phyloP scores from a whole-genome alignment of 768 basidiomycete species.

The Fistulinella prunicolor region DNA sequence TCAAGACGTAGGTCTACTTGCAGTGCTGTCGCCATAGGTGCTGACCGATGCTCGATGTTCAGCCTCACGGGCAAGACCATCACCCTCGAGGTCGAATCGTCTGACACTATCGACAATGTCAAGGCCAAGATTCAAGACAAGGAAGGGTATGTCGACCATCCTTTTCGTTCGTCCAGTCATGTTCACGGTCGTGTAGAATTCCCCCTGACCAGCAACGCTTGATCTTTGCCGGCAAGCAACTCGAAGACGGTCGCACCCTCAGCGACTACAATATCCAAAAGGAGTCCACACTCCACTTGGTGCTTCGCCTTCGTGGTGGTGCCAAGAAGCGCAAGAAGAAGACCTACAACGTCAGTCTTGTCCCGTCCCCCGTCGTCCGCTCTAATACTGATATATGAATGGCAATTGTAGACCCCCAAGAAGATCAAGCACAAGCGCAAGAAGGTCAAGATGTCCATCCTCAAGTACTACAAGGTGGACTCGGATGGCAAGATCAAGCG shows the following conservation, averaged over 20 bases:
- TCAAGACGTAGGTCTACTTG: conserved; percentile 73
- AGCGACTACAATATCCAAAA: conserved; percentile 98
- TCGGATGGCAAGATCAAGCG: conserved; percentile 99
- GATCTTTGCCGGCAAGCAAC: conserved; percentile 99
- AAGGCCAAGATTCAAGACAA: conserved; percentile 98
- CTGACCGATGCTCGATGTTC: too few species aligned
- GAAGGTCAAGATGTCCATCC: conserved; percentile 99
- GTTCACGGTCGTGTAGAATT: conserved; percentile 47
- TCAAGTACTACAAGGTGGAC: conserved; percentile 99
- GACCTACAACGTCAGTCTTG: conserved; percentile 85
- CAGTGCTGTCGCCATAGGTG: conserved; percentile 1
- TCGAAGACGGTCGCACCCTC: conserved; percentile 97
- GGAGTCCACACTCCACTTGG: conserved; percentile 97
- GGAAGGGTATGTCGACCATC: conserved; percentile 63
- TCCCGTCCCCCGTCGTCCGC: not conserved
- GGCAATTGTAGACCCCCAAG: conserved; percentile 77
- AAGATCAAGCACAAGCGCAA: conserved; percentile 99
- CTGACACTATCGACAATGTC: too few species aligned
- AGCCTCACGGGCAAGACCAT: conserved; percentile 99
- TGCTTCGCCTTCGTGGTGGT: conserved; percentile 97
- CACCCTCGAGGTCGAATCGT: conserved; percentile 96
- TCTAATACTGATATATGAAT: conserved; percentile 4
- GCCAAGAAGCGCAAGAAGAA: conserved; percentile 99
- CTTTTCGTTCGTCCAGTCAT: not conserved
- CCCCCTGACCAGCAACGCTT: conserved; percentile 95